Conservation (phyloP, 495 filamentous ascomycete species). For the Glarea lozoyensis region DNA sequence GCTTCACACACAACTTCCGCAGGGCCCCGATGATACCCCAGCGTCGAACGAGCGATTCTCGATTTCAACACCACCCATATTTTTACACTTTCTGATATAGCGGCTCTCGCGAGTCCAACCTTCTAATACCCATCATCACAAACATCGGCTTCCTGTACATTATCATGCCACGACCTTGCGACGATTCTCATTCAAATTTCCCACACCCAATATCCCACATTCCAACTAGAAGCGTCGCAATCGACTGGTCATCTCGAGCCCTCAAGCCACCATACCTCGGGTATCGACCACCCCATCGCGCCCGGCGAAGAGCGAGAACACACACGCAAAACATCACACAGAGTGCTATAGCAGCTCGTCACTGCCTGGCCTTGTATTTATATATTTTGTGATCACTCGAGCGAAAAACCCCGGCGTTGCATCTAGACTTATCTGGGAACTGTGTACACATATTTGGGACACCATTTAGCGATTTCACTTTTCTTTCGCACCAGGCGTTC, state of each 20-base stretch:
- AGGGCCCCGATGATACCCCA: not conserved
- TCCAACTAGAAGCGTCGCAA: constrained; percentile 4
- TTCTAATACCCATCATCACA: constrained; percentile 8
- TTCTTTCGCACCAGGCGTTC: constrained; percentile 4
- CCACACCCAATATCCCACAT: constrained; percentile 8
- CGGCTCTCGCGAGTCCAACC: not conserved
- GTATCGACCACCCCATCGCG: no score
- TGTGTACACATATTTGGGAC: constrained; percentile 4
- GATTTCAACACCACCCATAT: not conserved
- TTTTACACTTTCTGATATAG: not conserved
- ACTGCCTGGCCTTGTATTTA: no score
- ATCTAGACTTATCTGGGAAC: constrained; percentile 18
- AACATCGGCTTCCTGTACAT: constrained; percentile 10
- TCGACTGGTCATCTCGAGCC: not conserved
- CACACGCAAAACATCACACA: no score
- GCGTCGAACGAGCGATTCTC: not conserved
- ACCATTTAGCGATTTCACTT: constrained; percentile 1
- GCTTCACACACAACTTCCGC: no score
- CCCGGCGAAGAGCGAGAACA: no score
- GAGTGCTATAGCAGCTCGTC: no score
- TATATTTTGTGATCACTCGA: no score
- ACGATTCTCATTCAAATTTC: constrained; percentile 20
- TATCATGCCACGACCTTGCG: constrained; percentile 16
- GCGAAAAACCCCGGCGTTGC: no score
- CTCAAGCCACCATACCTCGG: constrained; percentile 1